Percentiles rank a stretch among this genome's conserved stretches.
Evolutionary conservation across 768 basidiomycete species (phyloP).

Genomic region (Crepidotus variabilis): DNA sequence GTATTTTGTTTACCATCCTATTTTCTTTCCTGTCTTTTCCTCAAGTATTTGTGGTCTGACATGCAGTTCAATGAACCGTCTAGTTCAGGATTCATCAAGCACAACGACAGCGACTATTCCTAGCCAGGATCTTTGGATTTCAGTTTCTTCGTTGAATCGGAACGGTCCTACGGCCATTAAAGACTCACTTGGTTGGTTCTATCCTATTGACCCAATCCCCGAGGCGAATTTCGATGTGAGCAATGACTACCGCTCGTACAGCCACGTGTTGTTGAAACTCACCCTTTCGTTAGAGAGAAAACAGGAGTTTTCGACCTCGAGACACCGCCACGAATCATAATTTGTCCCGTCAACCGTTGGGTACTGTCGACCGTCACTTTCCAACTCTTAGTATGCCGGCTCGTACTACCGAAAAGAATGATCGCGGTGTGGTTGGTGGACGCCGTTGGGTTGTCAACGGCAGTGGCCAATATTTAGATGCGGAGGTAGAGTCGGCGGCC

Average conservation of each 20-base stretch:
- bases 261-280: conserved; percentile 32
- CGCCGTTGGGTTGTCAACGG: conserved; percentile 64
- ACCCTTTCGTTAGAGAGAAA: conserved; percentile 21
- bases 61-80: conserved; percentile 1
- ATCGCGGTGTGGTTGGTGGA: conserved; percentile 33
- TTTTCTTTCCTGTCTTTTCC: conserved; percentile 6
- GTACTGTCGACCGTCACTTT: background rate
- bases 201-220: conserved; percentile 39
- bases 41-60: background rate
- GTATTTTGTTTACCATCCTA: conserved; percentile 17
- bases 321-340: conserved; percentile 21
- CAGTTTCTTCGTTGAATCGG: conserved; percentile 10
- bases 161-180: conserved; percentile 24
- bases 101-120: background rate
- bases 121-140: background rate
- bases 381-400: conserved; percentile 17
- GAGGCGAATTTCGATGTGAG: conserved; percentile 44
- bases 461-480: conserved; percentile 61
- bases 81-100: background rate
- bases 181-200: conserved; percentile 47
- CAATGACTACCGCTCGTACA: conserved; percentile 11
- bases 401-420: conserved; percentile 35
- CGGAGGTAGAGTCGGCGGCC: conserved; percentile 43
- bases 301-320: conserved; percentile 42
- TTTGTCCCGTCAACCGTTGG: background rate